Evolutionary conservation across 2,329 filamentous ascomycete genomes (phyloP).

Genomic region (Chrysosporium queenslandicum): DNA sequence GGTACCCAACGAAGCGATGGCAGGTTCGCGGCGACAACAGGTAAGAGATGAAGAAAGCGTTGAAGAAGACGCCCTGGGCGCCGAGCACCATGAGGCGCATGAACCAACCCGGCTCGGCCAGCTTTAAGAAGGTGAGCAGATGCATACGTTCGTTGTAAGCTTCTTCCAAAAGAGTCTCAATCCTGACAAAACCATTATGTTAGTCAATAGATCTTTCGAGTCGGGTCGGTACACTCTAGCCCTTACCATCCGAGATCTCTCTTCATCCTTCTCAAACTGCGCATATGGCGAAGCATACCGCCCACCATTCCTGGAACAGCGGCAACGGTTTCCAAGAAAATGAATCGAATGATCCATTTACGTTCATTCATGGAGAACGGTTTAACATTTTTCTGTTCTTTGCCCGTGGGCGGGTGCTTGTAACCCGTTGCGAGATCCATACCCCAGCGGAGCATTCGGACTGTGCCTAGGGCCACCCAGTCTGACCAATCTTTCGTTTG

Average conservation of each 20-base stretch:
- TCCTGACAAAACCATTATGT: conserved; percentile 44
- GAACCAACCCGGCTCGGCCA: conserved; percentile 75
- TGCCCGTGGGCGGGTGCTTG: conserved; percentile 53
- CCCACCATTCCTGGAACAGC: conserved; percentile 96
- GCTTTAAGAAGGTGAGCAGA: conserved; percentile 82
- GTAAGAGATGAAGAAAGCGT: conserved; percentile 81
- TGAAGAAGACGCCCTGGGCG: conserved; percentile 95
- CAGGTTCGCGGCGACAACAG: conserved; percentile 76
- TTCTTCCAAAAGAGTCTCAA: conserved; percentile 82
- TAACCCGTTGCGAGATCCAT: conserved; percentile 78
- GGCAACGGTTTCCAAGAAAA: conserved; percentile 91
- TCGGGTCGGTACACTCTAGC: neutral
- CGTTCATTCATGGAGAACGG: conserved; percentile 65
- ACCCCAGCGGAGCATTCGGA: conserved; percentile 64
- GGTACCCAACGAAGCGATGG: conserved; percentile 91
- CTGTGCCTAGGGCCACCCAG: conserved; percentile 63
- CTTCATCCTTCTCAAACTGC: conserved; percentile 40
- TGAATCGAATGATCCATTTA: conserved; percentile 81
- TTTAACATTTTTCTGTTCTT: conserved; percentile 43
- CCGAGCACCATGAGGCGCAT: conserved; percentile 88
- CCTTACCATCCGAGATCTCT: conserved; percentile 60
- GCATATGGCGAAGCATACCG: conserved; percentile 83
- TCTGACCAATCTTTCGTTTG: conserved; percentile 64
- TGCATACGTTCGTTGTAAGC: conserved; percentile 93
- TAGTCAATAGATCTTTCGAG: neutral